Conservation (phyloP, 2,329 filamentous ascomycete genomes). For the Nigrospora sphaerica region DNA sequence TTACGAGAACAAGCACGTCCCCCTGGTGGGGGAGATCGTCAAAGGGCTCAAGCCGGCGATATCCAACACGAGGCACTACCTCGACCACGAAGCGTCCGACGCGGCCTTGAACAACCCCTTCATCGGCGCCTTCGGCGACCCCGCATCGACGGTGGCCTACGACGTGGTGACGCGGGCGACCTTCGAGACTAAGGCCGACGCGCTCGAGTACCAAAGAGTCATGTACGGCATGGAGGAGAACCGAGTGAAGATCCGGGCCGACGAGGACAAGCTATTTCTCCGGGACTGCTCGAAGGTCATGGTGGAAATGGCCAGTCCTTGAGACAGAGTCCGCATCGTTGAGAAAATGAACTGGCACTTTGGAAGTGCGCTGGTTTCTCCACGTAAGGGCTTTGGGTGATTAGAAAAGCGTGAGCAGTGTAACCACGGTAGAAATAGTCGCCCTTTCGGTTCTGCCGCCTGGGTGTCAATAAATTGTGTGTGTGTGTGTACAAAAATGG, state of each 20-base stretch:
- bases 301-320: too few relatives aligned
- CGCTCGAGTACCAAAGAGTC: neutral
- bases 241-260: neutral
- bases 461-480: too few relatives aligned
- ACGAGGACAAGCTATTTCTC: conserved; percentile 1
- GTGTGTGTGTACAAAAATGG: too few relatives aligned
- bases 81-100: conserved; percentile 3
- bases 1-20: conserved; percentile 2
- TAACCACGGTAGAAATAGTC: too few relatives aligned
- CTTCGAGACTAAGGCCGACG: conserved; percentile 1
- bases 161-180: conserved; percentile 3
- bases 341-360: too few relatives aligned
- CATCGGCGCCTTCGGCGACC: conserved; percentile 1
- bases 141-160: conserved; percentile 1
- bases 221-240: conserved; percentile 1
- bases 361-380: too few relatives aligned
- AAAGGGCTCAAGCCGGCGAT: neutral
- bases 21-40: neutral
- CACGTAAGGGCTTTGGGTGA: too few relatives aligned
- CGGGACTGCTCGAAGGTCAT: neutral
- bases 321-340: too few relatives aligned
- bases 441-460: too few relatives aligned
- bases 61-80: neutral
- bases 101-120: neutral
- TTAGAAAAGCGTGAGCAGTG: too few relatives aligned